phyloP scores from a whole-genome alignment of 192 early-diverging fungal genomes.

The Gigaspora rosea region DNA sequence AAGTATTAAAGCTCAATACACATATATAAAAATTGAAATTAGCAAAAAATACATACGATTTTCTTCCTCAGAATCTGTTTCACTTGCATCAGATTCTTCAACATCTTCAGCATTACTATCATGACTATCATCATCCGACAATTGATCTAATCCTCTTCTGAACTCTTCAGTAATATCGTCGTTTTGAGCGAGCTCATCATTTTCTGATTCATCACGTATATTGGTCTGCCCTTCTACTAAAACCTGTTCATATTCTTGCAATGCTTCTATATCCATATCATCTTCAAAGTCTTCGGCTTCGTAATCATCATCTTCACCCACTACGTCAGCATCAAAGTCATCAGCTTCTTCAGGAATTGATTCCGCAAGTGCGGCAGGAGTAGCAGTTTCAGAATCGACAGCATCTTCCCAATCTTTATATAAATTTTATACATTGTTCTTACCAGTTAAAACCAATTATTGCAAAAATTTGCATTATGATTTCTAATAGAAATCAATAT shows the following conservation, averaged over 20 bases:
- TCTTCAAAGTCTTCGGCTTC: slow-evolving; percentile 44
- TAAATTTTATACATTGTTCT: slow-evolving; percentile 36
- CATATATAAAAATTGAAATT: neutral
- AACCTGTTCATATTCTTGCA: slow-evolving; percentile 29
- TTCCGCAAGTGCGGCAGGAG: slow-evolving; percentile 47
- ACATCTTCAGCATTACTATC: slow-evolving; percentile 44
- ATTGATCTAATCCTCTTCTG: neutral
- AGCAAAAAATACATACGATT: neutral
- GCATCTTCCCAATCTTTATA: slow-evolving; percentile 33
- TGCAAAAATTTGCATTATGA: slow-evolving; percentile 30
- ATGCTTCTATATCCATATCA: slow-evolving; percentile 44
- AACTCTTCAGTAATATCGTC: slow-evolving; percentile 19
- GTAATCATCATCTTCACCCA: slow-evolving; percentile 48
- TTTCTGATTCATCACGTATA: slow-evolving; percentile 4
- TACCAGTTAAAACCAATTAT: slow-evolving; percentile 33
- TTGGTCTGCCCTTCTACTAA: slow-evolving; percentile 13
- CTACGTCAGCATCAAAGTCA: slow-evolving; percentile 41
- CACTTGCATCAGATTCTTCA: slow-evolving; percentile 47
- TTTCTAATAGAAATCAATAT: slow-evolving; percentile 13
- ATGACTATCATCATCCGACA: slow-evolving; percentile 28
- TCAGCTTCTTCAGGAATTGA: slow-evolving; percentile 47
- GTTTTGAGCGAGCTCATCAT: slow-evolving; percentile 25
- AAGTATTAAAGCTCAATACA: too few species aligned
- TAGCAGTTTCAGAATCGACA: slow-evolving; percentile 43
- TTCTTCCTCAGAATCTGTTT: slow-evolving; percentile 47